Percentiles rank a stretch among this genome's conserved stretches.
phyloP scores from a whole-genome alignment of 2,329 filamentous ascomycete genomes.

The Beauveria caledonica region DNA sequence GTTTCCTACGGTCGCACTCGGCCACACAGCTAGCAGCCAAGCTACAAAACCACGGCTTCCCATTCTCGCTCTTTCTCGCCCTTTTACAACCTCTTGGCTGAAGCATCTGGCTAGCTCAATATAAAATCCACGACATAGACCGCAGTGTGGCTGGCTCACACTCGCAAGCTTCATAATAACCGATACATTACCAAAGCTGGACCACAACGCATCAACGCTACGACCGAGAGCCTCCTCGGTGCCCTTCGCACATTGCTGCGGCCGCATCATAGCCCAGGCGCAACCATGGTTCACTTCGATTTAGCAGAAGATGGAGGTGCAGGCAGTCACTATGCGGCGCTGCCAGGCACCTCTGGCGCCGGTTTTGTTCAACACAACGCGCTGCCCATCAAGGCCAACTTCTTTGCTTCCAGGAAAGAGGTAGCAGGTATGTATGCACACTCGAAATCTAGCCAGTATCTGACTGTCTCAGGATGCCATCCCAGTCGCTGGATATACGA shows the following conservation, averaged over 20 bases:
- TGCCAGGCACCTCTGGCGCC: conserved; percentile 24
- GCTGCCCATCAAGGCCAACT: conserved; percentile 24
- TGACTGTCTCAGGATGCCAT: conserved; percentile 18
- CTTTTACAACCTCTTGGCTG: neutral
- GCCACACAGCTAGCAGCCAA: neutral
- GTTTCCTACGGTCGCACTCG: neutral
- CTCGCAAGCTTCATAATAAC: neutral
- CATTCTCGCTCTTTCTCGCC: neutral
- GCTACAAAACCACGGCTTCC: neutral
- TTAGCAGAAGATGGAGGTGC: conserved; percentile 22
- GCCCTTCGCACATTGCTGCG: neutral
- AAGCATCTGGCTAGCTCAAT: neutral
- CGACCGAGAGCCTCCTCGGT: neutral
- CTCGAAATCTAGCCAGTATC: conserved; percentile 11
- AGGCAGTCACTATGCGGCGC: conserved; percentile 21
- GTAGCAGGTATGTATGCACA: conserved; percentile 18
- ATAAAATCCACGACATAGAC: neutral
- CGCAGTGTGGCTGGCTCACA: conserved; percentile 2
- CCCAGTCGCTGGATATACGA: conserved; percentile 35
- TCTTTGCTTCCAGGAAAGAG: conserved; percentile 18
- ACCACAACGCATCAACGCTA: neutral
- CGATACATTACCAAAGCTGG: neutral
- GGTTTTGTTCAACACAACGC: conserved; percentile 24
- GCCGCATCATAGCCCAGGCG: neutral
- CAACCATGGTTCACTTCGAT: conserved; percentile 24